Evolutionary conservation across 495 filamentous ascomycete genomes (phyloP), one percentile per base, ranked within the genome.

Genomic region (Tricharina praecox): DNA sequence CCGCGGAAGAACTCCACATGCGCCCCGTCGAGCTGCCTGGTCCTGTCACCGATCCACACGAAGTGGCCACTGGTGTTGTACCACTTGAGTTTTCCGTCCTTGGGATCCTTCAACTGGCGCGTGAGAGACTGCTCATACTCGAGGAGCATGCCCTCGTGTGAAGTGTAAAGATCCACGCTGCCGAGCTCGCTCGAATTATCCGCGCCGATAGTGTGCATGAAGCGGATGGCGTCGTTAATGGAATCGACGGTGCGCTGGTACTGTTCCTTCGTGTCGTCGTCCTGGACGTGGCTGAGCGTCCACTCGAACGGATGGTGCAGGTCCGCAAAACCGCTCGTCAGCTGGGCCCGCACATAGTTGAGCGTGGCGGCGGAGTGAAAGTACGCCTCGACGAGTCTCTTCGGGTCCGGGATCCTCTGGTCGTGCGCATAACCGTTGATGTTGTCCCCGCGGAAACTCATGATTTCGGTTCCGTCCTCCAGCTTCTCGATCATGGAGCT

Each of bases 1-100:
- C 90, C 90, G 28, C 90, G 82, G 73, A 97, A 93, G 69, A 85
- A 97, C 67, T 97, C 90, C 49, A 97, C 77, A 64, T 97, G 90
- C 0, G 83, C 92, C 50, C 84, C 82, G 64, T 85, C 77, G 21
- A 95, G 70, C 59, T 95, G 88, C 24, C 90, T 77, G 1, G 90
- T 97, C 46, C 90, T 81, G 64, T 97, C 90, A 23, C 90, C 90
- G 59, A 97, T 88, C 90, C 90, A 97, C 56, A 97, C 70, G 67
- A 97, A 95, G 63, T 96, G 92, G 0, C 83, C 81, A n/a, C 82
- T 90, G 0, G 90, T 96, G 61, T 90, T 75, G 65, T 81, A 93
- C 68, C 76, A 86, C 55, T 48, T 58, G 10, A 21, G 28, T 8
- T 45, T 43, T 23, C 34, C 50, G 50, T 44, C 53, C 23, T 64